Conservation (phyloP, 352 stramenopile species). For the Globisporangium splendens region DNA sequence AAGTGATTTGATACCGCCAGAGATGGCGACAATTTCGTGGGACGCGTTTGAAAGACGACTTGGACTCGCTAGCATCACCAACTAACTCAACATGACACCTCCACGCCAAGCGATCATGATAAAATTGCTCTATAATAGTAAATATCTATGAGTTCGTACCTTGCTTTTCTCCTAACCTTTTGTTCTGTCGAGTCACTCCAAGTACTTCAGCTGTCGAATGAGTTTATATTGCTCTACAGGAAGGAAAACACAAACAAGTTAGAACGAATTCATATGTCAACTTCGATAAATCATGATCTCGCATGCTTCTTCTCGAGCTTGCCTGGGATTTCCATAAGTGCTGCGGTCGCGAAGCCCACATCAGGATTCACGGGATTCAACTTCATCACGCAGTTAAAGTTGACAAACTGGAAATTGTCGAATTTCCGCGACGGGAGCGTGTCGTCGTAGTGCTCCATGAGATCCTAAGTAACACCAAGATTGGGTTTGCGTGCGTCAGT, state of each 20-base stretch:
- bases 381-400: conserved; percentile 51
- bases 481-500: background rate
- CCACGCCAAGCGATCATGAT: no score
- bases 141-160: no score
- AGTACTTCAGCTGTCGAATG: conserved; percentile 39
- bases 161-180: background rate
- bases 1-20: background rate
- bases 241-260: background rate
- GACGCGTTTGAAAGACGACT: conserved; percentile 17
- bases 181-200: conserved; percentile 13
- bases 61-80: background rate
- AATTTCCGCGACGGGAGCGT: conserved; percentile 51
- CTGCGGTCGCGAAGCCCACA: conserved; percentile 56
- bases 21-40: conserved; percentile 14
- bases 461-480: conserved; percentile 22
- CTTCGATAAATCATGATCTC: background rate
- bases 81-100: no score
- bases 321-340: conserved; percentile 67
- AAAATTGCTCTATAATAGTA: no score
- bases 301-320: background rate
- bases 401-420: conserved; percentile 82
- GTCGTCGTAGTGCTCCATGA: conserved; percentile 67
- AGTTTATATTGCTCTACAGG: conserved; percentile 45
- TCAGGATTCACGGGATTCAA: conserved; percentile 51
- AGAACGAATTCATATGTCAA: no score